phyloP scores from a whole-genome alignment of 1,284 basidiomycete genomes.

The Anthracocystis panici-leucophaei region DNA sequence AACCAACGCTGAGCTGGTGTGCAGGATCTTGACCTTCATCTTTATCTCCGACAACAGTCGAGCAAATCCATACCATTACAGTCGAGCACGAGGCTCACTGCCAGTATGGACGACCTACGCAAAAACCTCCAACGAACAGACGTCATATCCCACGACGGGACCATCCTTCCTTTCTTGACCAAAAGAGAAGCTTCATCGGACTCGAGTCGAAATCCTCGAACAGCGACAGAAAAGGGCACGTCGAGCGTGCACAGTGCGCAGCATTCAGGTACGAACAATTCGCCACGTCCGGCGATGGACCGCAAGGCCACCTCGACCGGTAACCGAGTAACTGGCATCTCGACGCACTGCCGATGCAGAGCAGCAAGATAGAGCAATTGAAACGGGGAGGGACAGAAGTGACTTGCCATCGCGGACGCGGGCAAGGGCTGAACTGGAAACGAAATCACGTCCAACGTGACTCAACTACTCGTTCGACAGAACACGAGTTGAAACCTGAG shows the following conservation, averaged over 20 bases:
- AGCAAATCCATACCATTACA: not conserved
- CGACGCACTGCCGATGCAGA: not conserved
- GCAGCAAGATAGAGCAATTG: slow-evolving; percentile 41
- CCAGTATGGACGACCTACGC: too few relatives aligned
- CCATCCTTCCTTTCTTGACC: slow-evolving; percentile 22
- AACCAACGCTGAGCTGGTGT: not conserved
- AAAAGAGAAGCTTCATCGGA: slow-evolving; percentile 33
- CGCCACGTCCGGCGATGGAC: not conserved
- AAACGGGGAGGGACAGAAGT: slow-evolving; percentile 26
- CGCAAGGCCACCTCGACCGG: slow-evolving; percentile 11
- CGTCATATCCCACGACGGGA: not conserved
- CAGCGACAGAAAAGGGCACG: not conserved
- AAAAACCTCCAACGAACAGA: not conserved
- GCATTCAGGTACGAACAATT: not conserved
- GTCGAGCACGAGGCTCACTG: not conserved
- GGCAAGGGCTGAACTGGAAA: slow-evolving; percentile 6
- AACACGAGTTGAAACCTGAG: not conserved
- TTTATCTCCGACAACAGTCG: slow-evolving; percentile 5
- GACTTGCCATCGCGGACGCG: slow-evolving; percentile 1
- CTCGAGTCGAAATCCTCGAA: slow-evolving; percentile 1
- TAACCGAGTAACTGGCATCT: slow-evolving; percentile 40
- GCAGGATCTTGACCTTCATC: slow-evolving; percentile 3
- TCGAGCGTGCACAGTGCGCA: not conserved
- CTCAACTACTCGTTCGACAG: slow-evolving; percentile 7
- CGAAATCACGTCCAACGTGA: not conserved